These are phyloP conservation scores for Pseudozyma flocculosa DNA, from an alignment of 1,284 basidiomycete species.

Conservation along the genomic window DNA sequence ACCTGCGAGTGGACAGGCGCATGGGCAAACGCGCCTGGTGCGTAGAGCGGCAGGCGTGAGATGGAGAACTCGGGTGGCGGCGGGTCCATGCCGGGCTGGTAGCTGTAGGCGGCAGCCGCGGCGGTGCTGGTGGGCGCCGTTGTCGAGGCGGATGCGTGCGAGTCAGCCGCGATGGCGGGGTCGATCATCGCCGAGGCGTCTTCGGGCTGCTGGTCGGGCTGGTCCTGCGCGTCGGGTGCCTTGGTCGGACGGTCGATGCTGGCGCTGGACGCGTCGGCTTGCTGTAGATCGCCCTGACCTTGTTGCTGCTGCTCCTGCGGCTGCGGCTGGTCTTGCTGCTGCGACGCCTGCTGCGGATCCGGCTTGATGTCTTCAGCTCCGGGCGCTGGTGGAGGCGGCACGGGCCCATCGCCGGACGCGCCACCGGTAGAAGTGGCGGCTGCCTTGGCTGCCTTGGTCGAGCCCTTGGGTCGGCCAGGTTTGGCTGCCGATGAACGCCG, in stretches of 20 bases:
- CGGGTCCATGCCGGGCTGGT: conserved; percentile 33
- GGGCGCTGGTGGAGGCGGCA: conserved; percentile 29
- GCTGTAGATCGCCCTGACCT: not conserved
- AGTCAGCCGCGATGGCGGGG: conserved; percentile 35
- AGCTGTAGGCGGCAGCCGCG: conserved; percentile 33
- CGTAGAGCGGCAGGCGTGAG: not conserved
- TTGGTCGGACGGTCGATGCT: too few species aligned
- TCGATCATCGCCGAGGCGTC: conserved; percentile 35
- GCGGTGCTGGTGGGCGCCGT: conserved; percentile 26
- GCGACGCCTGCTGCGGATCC: conserved; percentile 24
- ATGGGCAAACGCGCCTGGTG: not conserved
- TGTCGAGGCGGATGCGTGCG: conserved; percentile 24
- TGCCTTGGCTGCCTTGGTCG: conserved; percentile 34
- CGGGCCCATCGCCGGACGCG: conserved; percentile 8
- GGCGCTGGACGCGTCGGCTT: too few species aligned
- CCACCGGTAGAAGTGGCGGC: conserved; percentile 10
- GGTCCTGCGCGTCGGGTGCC: too few species aligned
- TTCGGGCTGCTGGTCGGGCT: not conserved
- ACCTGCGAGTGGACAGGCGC: conserved; percentile 37
- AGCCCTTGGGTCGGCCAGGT: conserved; percentile 34
- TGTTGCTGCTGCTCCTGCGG: conserved; percentile 10
- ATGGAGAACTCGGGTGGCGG: not conserved
- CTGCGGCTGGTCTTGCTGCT: conserved; percentile 24
- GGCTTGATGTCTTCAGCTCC: conserved; percentile 23
- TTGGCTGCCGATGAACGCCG: conserved; percentile 31